Base-by-base conservation (phyloP, 805 yeast genomes). In the Saturnispora sekii region DNA sequence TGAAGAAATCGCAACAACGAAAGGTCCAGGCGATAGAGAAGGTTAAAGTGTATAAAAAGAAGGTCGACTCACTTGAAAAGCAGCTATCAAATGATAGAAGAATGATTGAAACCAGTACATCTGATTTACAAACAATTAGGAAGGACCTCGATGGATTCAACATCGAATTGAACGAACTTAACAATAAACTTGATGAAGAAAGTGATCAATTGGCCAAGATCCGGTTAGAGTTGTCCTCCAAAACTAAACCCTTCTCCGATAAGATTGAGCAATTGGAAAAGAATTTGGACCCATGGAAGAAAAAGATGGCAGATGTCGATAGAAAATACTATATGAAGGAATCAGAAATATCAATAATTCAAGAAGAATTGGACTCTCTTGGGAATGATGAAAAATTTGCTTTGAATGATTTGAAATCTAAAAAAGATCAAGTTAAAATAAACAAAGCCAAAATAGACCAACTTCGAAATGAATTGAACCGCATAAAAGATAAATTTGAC, bases 241-340 rank as follows among this genome's bases (percentile, higher is more conserved):
- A 86, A 58, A 90, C 97, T 0, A 71, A 77, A 10, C 78, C 66
- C 2, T 71, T 82, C 45, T 76, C 89, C 1, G 72, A 70, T 8
- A 73, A 84, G 54, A 82, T 89, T 42, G 83, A 77, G 51, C 53
- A 56, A 11, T 63, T 79, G 34, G 89, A 85, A 58, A 70, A 68
- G 7, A 70, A 81, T 48, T 64, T 87, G 6, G 89, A 84, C 52
- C 98, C 97, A 0, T 87, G 94, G 89, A 77, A 77, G 48, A 80
- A 74, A 26, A 73, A 77, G 50, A 64, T 88, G 29, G 79, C 74
- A 48, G 72, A 73, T 12, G 79, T 80, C 46, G 77, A 77, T 45
- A 73, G 83, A 11, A 77, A 78, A 38, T 72, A 83, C 7, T 74
- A 79, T 41, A 72, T 85, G n/a, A 74, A 79, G 3, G 69, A 74